phyloP scores from a whole-genome alignment of 176 grass and related monocot genomes.

The Olyra latifolia region DNA sequence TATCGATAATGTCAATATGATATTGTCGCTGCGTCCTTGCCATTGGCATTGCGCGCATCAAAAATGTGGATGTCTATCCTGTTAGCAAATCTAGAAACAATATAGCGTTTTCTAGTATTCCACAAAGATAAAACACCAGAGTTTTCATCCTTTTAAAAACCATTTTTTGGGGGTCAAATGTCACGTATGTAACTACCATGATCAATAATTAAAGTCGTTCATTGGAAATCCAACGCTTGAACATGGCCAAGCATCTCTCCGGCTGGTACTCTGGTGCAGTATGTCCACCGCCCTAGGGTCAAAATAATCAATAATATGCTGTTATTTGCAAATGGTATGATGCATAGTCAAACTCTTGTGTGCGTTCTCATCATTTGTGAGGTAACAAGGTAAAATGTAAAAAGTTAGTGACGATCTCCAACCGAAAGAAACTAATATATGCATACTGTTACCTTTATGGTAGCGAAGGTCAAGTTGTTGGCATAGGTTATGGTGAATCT shows the following conservation, averaged over 20 bases:
- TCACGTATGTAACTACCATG: background rate
- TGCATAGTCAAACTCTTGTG: background rate
- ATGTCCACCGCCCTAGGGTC: conserved; percentile 33
- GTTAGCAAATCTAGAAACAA: no score
- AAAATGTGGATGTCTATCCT: no score
- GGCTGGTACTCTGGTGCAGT: conserved; percentile 24
- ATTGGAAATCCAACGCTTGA: conserved; percentile 28
- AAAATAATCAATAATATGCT: background rate
- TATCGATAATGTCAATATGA: no score
- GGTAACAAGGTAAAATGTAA: no score
- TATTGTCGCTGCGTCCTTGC: no score
- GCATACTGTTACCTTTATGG: conserved; percentile 39
- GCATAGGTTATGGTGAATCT: conserved; percentile 36
- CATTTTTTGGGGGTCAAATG: no score
- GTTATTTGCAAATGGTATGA: background rate
- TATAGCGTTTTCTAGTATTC: no score
- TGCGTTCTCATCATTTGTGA: no score
- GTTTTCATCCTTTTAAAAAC: no score
- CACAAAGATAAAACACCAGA: no score
- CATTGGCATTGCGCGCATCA: no score
- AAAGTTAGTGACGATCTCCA: no score
- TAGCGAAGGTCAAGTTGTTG: conserved; percentile 55
- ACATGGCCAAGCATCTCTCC: conserved; percentile 36
- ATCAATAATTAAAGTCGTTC: conserved; percentile 18
- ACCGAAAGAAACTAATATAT: background rate